These are phyloP conservation scores for Rhododendron mucronatum DNA, from an alignment of 148 eudicot species.

Conservation along the genomic window DNA sequence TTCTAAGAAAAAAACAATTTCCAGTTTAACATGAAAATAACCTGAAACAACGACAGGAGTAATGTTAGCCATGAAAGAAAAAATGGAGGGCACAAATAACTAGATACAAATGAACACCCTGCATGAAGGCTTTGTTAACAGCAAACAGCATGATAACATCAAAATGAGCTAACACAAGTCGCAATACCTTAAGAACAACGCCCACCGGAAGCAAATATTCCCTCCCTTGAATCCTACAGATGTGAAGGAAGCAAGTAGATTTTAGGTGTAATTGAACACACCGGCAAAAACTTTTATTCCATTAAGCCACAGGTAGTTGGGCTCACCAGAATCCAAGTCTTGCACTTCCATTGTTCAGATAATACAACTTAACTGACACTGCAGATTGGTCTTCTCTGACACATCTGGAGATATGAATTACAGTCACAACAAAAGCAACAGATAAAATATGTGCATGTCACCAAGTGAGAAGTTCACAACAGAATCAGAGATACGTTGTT, in stretches of 20 bases:
- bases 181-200: constrained; percentile 64
- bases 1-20: neutral
- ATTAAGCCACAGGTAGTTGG: neutral
- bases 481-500: neutral
- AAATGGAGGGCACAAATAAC: neutral
- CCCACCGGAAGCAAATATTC: constrained; percentile 94
- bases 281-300: neutral
- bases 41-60: neutral
- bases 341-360: constrained; percentile 93
- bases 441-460: neutral
- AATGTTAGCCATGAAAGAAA: neutral
- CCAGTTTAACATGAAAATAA: neutral
- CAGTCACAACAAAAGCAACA: constrained; percentile 4
- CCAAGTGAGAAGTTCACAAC: neutral
- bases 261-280: constrained; percentile 5
- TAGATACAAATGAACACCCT: neutral
- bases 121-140: neutral
- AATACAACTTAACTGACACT: constrained; percentile 68
- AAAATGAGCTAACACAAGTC: constrained; percentile 1
- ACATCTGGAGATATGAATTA: constrained; percentile 48
- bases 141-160: constrained; percentile 10
- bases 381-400: constrained; percentile 90
- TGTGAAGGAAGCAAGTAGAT: constrained; percentile 7
- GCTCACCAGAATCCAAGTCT: constrained; percentile 95
- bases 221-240: constrained; percentile 73